Base-by-base conservation (phyloP, 2,329 filamentous ascomycete genomes). In the Davidsoniella australis region DNA sequence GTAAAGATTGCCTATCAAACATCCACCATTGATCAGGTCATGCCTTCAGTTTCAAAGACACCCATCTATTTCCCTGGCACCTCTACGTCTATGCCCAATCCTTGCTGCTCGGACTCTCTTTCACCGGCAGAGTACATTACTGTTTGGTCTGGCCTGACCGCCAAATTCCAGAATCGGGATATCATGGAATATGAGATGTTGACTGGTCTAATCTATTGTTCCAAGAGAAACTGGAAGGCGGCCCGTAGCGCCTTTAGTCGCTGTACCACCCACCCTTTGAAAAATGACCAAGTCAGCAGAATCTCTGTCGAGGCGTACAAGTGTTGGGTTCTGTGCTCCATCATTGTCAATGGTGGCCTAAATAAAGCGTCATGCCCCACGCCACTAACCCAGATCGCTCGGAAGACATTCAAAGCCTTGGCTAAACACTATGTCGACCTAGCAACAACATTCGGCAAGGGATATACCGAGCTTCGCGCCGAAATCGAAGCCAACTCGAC, bases 261-360 rank as follows among this genome's bases (percentile, higher is more conserved):
- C 52, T 73, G 76, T 41, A 68, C 94, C 36, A 75, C 79, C 2
- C 78, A 80, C 51, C 85, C 87, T 0, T 68, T 71, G 0, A 70
- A 68, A 47, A 79, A 78, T 17, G 67, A 70, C 29, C 71, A 76
- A 36, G 69, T 77, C 10, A 89, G 81, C 62, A 80, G 78, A 60
- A 71, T 93, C 46, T 91, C 91, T 82, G 70, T 83, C 3, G 86
- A 94, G 56, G 85, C 85, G 5, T 89, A 94, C 68, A 93, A 89
- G 66, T 93, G 89, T 63, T 95, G 86, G 83, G 61, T 93, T 7
- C 66, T 98, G 14, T 72, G 87, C 8, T 77, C 78, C 48, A 70
- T 95, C 49, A 67, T 98, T 16, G 69, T 75, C 5, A 67, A 78
- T 48, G 88, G 87, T 55, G 75, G 69, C 57, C 26, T 54, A 9